Evolutionary conservation across 176 grass and related monocot species (phyloP).

Genomic region (Oryza nivara): DNA sequence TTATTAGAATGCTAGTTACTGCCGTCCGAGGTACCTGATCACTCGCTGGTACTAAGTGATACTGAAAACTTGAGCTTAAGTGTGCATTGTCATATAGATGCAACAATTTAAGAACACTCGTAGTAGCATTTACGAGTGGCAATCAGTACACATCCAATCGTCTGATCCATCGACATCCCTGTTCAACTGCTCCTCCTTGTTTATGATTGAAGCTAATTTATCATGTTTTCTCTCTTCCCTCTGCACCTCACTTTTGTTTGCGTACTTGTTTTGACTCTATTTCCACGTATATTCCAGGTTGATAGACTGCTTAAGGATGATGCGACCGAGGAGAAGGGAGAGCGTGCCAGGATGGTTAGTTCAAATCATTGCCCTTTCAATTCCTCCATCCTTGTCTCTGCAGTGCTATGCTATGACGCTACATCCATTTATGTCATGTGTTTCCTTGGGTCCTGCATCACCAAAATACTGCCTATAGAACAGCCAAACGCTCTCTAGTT

Average conservation of each 20-base stretch:
- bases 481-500: background rate
- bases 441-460: background rate
- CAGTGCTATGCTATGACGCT: background rate
- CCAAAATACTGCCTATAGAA: background rate
- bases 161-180: background rate
- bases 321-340: conserved; percentile 52
- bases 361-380: background rate
- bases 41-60: background rate
- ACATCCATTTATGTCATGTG: background rate
- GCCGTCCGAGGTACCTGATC: background rate
- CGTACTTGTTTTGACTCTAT: background rate
- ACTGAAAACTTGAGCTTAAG: background rate
- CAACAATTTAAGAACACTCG: background rate
- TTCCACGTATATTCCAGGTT: background rate
- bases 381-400: background rate
- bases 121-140: background rate
- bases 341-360: conserved; percentile 55
- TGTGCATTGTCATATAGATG: background rate
- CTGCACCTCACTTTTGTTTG: background rate
- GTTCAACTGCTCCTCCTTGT: background rate
- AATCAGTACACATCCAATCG: background rate
- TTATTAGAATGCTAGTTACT: background rate
- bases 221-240: background rate
- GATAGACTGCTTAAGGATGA: conserved; percentile 62
- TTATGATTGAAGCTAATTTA: background rate